phyloP scores from a whole-genome alignment of 306 rosid species.

The Cicer pinnatifidum region DNA sequence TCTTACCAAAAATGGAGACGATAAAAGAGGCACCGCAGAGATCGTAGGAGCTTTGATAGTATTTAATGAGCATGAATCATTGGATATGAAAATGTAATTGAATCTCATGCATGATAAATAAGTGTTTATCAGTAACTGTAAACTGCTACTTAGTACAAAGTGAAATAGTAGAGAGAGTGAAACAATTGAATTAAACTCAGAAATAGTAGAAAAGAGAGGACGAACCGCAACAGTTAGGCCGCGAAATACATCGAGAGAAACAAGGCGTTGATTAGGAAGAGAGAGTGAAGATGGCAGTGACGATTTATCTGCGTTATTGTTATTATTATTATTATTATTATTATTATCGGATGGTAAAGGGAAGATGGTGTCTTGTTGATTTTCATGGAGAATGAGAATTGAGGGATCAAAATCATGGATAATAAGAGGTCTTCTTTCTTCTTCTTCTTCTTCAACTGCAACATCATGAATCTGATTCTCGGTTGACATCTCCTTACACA shows the following conservation, averaged over 20 bases:
- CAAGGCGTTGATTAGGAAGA: conserved; percentile 64
- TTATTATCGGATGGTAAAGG: conserved; percentile 9
- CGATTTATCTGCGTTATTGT: conserved; percentile 25
- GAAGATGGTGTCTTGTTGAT: conserved; percentile 42
- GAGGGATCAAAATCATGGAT: conserved; percentile 34
- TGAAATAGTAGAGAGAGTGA: neutral
- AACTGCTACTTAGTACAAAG: no score
- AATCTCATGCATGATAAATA: neutral
- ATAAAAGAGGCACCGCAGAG: no score
- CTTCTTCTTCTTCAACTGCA: conserved; percentile 41
- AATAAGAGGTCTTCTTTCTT: conserved; percentile 50
- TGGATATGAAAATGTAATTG: neutral
- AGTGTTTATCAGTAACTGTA: neutral
- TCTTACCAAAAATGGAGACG: no score
- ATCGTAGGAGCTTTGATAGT: no score
- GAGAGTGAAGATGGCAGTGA: conserved; percentile 21
- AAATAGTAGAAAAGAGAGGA: conserved; percentile 7
- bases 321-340: no score
- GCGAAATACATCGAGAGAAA: conserved; percentile 82
- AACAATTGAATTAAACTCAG: neutral
- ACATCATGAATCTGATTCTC: conserved; percentile 42
- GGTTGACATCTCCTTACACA: conserved; percentile 47
- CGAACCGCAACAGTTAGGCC: conserved; percentile 78
- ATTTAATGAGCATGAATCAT: neutral
- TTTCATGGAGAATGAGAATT: conserved; percentile 29